Percentiles rank a stretch among this genome's conserved stretches.
These are phyloP conservation scores for Yarrowia porcina DNA, from an alignment of 805 yeast species.

Conservation along the genomic window DNA sequence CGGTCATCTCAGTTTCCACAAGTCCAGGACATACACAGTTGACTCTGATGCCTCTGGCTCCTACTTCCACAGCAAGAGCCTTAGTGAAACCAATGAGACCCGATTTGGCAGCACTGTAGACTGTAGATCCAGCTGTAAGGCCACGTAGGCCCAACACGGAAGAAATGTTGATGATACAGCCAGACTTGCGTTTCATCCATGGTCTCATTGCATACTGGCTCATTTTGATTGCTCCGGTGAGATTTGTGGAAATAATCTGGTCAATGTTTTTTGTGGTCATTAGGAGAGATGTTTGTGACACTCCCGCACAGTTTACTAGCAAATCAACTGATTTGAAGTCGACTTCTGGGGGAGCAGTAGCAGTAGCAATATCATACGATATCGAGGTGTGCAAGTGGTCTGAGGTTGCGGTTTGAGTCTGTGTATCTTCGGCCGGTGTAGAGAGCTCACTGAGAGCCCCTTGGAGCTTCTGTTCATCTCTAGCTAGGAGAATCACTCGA, in stretches of 20 bases:
- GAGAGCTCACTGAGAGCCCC: background rate
- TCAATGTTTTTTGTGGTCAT: constrained; percentile 47
- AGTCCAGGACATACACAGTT: constrained; percentile 70
- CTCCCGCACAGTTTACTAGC: constrained; percentile 57
- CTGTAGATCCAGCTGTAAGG: constrained; percentile 52
- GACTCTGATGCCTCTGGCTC: constrained; percentile 51
- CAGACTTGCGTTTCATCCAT: constrained; percentile 45
- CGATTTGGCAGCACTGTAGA: constrained; percentile 68
- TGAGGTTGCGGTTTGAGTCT: background rate
- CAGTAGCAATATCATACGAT: background rate
- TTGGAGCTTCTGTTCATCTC: constrained; percentile 44
- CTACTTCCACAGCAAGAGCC: constrained; percentile 58
- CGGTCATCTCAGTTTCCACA: constrained; percentile 59
- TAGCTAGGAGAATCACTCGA: constrained; percentile 49
- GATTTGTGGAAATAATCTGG: constrained; percentile 51
- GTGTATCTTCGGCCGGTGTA: background rate
- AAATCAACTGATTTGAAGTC: constrained; percentile 39
- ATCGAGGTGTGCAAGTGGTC: background rate
- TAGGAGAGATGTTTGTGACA: constrained; percentile 55
- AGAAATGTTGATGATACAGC: constrained; percentile 58
- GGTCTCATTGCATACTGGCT: constrained; percentile 51
- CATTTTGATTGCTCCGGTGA: constrained; percentile 58
- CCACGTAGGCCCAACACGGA: constrained; percentile 56
- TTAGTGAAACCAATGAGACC: constrained; percentile 64
- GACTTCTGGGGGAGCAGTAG: background rate